These are phyloP conservation scores for Penicillium subrubescens DNA, from an alignment of 495 filamentous ascomycete species.

Conservation along the genomic window DNA sequence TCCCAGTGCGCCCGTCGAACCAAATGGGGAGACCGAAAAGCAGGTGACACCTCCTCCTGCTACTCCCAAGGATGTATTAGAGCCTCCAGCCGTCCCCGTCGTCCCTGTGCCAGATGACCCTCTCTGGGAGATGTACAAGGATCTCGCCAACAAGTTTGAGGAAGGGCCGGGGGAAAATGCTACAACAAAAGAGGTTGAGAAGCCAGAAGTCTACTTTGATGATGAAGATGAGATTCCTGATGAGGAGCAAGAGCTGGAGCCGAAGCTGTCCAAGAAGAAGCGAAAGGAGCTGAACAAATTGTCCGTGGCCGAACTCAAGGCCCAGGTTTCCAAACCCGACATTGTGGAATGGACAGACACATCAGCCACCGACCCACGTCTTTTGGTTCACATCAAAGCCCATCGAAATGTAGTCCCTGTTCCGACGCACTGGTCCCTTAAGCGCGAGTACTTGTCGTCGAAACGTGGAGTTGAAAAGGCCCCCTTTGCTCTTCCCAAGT, in stretches of 20 bases:
- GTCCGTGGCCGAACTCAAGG: conserved; percentile 92
- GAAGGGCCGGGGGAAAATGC: conserved; percentile 58
- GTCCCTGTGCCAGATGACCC: conserved; percentile 69
- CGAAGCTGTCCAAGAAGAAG: conserved; percentile 88
- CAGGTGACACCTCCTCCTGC: conserved; percentile 7
- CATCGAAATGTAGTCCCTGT: conserved; percentile 96
- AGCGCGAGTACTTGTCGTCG: conserved; percentile 93
- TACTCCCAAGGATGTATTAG: conserved; percentile 30
- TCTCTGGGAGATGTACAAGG: conserved; percentile 79
- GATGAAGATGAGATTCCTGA: conserved; percentile 89
- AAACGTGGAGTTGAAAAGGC: conserved; percentile 96
- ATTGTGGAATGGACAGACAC: conserved; percentile 97
- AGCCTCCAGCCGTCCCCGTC: conserved; percentile 34
- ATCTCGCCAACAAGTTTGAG: conserved; percentile 74
- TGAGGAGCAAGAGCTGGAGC: conserved; percentile 68
- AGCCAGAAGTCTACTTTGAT: conserved; percentile 83
- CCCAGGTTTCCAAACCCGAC: conserved; percentile 86
- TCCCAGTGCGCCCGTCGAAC: conserved; percentile 4
- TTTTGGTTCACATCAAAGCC: conserved; percentile 91
- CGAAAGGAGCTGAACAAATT: conserved; percentile 87
- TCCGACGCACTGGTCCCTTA: conserved; percentile 89
- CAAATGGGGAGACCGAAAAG: background rate
- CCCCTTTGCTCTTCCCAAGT: conserved; percentile 89
- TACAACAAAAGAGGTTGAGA: conserved; percentile 68
- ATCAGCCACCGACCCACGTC: conserved; percentile 84